Evolutionary conservation across 2,329 filamentous ascomycete genomes (phyloP).

Genomic region (Coleophoma crateriformis): DNA sequence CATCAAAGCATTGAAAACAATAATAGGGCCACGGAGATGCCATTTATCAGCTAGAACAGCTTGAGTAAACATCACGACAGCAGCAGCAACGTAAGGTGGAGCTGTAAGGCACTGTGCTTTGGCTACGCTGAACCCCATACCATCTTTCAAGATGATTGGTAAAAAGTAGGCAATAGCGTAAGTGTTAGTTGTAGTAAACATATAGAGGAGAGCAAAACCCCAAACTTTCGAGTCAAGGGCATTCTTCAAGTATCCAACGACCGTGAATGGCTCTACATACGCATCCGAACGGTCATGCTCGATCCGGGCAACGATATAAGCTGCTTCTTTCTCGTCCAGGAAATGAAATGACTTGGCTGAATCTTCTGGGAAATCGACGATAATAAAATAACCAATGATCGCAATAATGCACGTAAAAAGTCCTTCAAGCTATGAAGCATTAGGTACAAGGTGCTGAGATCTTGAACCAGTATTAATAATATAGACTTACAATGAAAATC

Average conservation of each 20-base stretch:
- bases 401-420: constrained; percentile 46
- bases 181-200: constrained; percentile 58
- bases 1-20: constrained; percentile 36
- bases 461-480: no score
- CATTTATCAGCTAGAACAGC: constrained; percentile 46
- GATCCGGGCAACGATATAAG: constrained; percentile 45
- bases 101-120: constrained; percentile 47
- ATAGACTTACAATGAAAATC: background rate
- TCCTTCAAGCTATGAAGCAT: constrained; percentile 16
- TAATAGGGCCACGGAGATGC: constrained; percentile 41
- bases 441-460: no score
- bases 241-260: constrained; percentile 38
- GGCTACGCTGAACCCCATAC: constrained; percentile 45
- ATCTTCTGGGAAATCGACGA: constrained; percentile 58
- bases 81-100: constrained; percentile 39
- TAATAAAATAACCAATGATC: constrained; percentile 44
- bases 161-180: constrained; percentile 75
- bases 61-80: constrained; percentile 33
- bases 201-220: constrained; percentile 53
- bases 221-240: constrained; percentile 51
- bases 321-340: constrained; percentile 40
- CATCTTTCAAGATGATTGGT: constrained; percentile 60
- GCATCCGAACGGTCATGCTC: constrained; percentile 50
- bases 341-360: constrained; percentile 37
- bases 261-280: constrained; percentile 35